Evolutionary conservation across 768 basidiomycete species (phyloP).

Genomic region (Termitomyces titanicus): DNA sequence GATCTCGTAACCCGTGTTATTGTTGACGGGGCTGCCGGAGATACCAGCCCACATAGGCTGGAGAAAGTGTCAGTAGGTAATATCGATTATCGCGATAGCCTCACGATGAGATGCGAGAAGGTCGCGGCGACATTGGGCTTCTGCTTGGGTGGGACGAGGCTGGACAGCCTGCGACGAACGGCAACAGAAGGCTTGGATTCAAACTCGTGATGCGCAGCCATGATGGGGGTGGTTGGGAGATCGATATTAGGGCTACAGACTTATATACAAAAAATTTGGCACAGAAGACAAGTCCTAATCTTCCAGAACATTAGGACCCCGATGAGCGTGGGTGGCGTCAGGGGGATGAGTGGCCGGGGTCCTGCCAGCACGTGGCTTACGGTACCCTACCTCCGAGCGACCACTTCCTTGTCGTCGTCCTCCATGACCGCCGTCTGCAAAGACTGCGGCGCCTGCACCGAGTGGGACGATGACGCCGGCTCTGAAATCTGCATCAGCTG

Average conservation of each 20-base stretch:
- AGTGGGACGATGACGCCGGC: slow-evolving; percentile 55
- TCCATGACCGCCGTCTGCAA: slow-evolving; percentile 39
- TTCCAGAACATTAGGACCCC: slow-evolving; percentile 15
- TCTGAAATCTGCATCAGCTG: slow-evolving; percentile 68
- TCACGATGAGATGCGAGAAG: slow-evolving; percentile 65
- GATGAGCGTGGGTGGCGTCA: slow-evolving; percentile 1
- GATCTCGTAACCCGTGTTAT: slow-evolving; percentile 62
- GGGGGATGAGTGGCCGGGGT: slow-evolving; percentile 8
- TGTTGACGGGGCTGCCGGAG: slow-evolving; percentile 58
- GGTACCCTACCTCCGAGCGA: neutral
- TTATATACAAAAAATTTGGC: slow-evolving; percentile 28
- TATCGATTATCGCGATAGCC: slow-evolving; percentile 22
- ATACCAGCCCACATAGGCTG: slow-evolving; percentile 91
- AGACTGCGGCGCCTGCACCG: slow-evolving; percentile 49
- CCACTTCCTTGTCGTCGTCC: neutral
- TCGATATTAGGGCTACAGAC: slow-evolving; percentile 15
- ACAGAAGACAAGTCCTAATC: slow-evolving; percentile 9
- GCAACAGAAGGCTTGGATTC: slow-evolving; percentile 61
- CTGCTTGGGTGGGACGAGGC: slow-evolving; percentile 38
- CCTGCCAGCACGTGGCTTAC: slow-evolving; percentile 9
- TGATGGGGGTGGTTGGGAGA: slow-evolving; percentile 32
- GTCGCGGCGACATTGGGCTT: slow-evolving; percentile 53
- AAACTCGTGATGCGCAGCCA: slow-evolving; percentile 55
- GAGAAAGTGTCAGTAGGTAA: slow-evolving; percentile 17
- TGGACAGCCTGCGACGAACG: slow-evolving; percentile 67